Evolutionary conservation across 768 basidiomycete species (phyloP).

Genomic region (Stropharia rugosoannulata): DNA sequence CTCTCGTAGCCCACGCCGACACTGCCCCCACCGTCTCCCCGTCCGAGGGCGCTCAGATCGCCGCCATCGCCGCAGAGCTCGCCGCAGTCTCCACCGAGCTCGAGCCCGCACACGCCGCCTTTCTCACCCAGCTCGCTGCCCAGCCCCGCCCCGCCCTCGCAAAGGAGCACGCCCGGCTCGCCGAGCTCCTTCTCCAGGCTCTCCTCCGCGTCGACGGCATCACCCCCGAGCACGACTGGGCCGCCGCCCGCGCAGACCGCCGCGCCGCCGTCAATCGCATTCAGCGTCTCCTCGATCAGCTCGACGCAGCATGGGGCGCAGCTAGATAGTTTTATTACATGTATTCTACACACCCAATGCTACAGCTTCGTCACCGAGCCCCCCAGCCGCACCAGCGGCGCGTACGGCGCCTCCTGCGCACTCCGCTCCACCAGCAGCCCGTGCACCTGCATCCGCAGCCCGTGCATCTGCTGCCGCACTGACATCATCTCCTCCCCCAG

Average conservation of each 20-base stretch:
- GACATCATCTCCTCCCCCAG: constrained; percentile 74
- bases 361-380: constrained; percentile 31
- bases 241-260: constrained; percentile 72
- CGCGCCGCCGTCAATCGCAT: constrained; percentile 88
- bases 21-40: constrained; percentile 22
- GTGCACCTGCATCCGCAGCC: constrained; percentile 80
- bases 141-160: constrained; percentile 16
- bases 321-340: constrained; percentile 8
- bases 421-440: constrained; percentile 78
- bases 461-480: constrained; percentile 67
- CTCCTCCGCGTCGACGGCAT: constrained; percentile 86
- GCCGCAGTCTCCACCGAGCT: constrained; percentile 41
- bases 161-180: constrained; percentile 56
- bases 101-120: constrained; percentile 13
- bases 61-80: constrained; percentile 55
- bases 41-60: constrained; percentile 53
- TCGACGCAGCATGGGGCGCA: constrained; percentile 69
- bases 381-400: constrained; percentile 3
- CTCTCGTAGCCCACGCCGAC: constrained; percentile 47
- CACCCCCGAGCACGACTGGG: constrained; percentile 71
- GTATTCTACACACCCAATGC: constrained; percentile 3
- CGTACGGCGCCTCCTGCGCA: constrained; percentile 27
- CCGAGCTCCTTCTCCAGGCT: constrained; percentile 84
- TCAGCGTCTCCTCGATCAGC: constrained; percentile 75
- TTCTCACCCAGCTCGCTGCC: constrained; percentile 19